Percentiles rank a stretch among this genome's conserved stretches.
Evolutionary conservation across 768 basidiomycete genomes (phyloP).

Genomic region (Serpula lacrymans): DNA sequence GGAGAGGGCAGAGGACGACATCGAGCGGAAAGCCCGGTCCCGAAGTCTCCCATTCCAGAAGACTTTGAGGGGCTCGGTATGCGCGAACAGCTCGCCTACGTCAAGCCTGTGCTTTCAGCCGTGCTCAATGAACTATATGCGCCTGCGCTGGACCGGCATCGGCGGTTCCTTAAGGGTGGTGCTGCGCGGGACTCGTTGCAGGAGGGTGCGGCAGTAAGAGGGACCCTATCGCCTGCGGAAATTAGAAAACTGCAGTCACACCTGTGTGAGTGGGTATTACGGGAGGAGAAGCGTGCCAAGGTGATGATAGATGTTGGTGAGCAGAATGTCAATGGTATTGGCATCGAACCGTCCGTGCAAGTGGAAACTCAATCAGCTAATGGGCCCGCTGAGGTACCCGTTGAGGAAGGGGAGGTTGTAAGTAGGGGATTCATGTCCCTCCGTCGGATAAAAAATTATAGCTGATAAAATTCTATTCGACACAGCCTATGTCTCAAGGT

Average conservation of each 20-base stretch:
- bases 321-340: too few species aligned
- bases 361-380: too few species aligned
- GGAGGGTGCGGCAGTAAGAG: slow-evolving; percentile 32
- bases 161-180: slow-evolving; percentile 58
- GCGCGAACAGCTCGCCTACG: slow-evolving; percentile 59
- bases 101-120: slow-evolving; percentile 58
- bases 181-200: slow-evolving; percentile 34
- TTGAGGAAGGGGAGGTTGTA: background rate
- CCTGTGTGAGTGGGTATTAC: slow-evolving; percentile 25
- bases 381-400: background rate
- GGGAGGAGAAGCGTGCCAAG: slow-evolving; percentile 8
- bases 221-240: slow-evolving; percentile 34
- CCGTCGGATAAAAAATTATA: too few species aligned
- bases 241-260: slow-evolving; percentile 33
- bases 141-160: slow-evolving; percentile 50
- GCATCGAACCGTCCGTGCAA: too few species aligned
- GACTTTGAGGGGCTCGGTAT: slow-evolving; percentile 51
- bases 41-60: slow-evolving; percentile 39
- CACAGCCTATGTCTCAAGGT: too few species aligned
- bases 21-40: slow-evolving; percentile 38
- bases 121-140: slow-evolving; percentile 54
- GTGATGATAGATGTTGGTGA: too few species aligned
- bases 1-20: slow-evolving; percentile 34
- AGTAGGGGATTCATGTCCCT: too few species aligned
- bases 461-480: too few species aligned